phyloP scores from a whole-genome alignment of 495 filamentous ascomycete genomes.

The Penicillium macrosclerotiorum region DNA sequence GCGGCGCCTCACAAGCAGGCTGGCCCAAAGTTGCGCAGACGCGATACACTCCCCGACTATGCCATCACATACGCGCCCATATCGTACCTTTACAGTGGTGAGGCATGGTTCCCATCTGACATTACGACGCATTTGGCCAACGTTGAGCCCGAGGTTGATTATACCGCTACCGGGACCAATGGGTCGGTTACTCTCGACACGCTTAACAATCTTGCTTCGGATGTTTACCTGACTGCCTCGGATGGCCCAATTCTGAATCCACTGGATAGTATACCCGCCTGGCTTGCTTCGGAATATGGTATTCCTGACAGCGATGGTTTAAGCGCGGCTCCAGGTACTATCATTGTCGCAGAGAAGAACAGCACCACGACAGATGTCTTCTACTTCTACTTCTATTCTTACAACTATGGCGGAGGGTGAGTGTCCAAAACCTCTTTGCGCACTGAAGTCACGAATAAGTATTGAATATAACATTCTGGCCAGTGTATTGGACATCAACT shows the following conservation, averaged over 20 bases:
- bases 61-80: constrained; percentile 4
- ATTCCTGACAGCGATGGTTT: constrained; percentile 1
- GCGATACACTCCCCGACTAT: not conserved
- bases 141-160: constrained; percentile 5
- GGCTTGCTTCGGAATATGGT: constrained; percentile 6
- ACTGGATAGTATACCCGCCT: constrained; percentile 2
- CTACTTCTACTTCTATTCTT: constrained; percentile 8
- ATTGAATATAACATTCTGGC: not conserved
- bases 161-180: not conserved
- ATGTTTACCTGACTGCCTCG: constrained; percentile 5
- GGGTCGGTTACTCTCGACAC: constrained; percentile 4
- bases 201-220: not conserved
- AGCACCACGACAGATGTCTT: constrained; percentile 6
- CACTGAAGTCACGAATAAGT: not conserved
- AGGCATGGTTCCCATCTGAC: constrained; percentile 4
- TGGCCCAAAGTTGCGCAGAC: not conserved
- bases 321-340: constrained; percentile 1
- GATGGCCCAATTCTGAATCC: constrained; percentile 5
- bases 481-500: constrained; percentile 8
- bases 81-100: constrained; percentile 1
- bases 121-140: constrained; percentile 3
- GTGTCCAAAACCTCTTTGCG: not conserved
- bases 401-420: constrained; percentile 5
- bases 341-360: constrained; percentile 7
- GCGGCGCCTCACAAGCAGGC: not conserved